Evolutionary conservation across 352 stramenopile species (phyloP), one percentile per base, ranked within the genome.

Genomic region (Phytophthora syringae): DNA sequence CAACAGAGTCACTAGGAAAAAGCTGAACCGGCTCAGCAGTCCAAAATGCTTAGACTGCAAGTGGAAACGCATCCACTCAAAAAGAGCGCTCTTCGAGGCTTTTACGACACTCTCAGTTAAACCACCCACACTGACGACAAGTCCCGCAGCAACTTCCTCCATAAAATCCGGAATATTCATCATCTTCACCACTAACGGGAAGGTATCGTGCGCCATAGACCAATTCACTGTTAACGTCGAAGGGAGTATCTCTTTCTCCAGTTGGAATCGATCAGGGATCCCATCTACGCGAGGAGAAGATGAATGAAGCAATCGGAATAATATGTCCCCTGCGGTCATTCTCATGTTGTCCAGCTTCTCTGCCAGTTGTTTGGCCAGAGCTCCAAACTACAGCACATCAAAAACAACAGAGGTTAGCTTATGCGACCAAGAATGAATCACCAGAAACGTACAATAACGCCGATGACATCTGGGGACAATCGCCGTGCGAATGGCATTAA

Each of bases 261-360:
- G 77, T 22, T 89, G 60, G 32, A 84, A 70, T 24, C 89, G 82
- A 56, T 94, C 70, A 7, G 90, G 82, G 50, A 98, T 90, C 49
- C 79, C 77, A 55, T 93, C 79, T 28, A 97, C 66, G 12, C 76
- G 76, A 40, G 89, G 84, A 40, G 55, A 72, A 7, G 85, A 62
- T 43, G 77, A 82, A 57, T 93, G 80, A 0, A 99, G 53, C 27
- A 98, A 67, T 30, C 88, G 80, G 52, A 92, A 87, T 0, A 99
- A 69, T 51, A 97, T 90, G 48, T 64, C 77, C 44, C 97, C 97
- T 6, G 97, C 93, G 20, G 92, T 82, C 15, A 86, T 72, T 28
- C 97, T 82, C 42, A 99, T 93, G 49, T 76, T 79, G 72, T 99
- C 97, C 6, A 99, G 84, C 65, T 99, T 99, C 71, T 99, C 97